Conservation (phyloP, 2,329 filamentous ascomycete species). For the Trichophyton rubrum region DNA sequence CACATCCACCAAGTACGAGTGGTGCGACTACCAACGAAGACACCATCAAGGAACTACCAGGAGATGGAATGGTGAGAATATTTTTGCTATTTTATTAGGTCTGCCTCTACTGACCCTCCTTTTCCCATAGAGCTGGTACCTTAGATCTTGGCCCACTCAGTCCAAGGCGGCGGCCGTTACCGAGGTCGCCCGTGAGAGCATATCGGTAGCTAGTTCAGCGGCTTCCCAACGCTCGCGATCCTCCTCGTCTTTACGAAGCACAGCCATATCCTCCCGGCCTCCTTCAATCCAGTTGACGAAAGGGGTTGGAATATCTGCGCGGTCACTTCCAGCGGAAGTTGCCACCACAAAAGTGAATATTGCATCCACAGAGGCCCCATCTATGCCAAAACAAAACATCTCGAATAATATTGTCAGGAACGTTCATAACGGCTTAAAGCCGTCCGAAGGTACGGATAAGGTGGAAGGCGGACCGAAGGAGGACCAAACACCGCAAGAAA, state of each 20-base stretch:
- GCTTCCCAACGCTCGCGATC: slow-evolving; percentile 25
- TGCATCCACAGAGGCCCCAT: slow-evolving; percentile 29
- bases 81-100: background rate
- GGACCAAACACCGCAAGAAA: background rate
- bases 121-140: slow-evolving; percentile 30
- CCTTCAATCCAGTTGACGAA: slow-evolving; percentile 23
- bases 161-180: slow-evolving; percentile 37
- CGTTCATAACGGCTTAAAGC: slow-evolving; percentile 2
- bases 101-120: slow-evolving; percentile 5
- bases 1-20: background rate
- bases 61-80: background rate
- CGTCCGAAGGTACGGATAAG: background rate
- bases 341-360: slow-evolving; percentile 36
- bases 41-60: background rate
- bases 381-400: slow-evolving; percentile 16
- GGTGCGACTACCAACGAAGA: background rate
- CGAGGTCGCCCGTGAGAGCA: slow-evolving; percentile 39
- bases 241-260: slow-evolving; percentile 13
- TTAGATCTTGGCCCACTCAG: slow-evolving; percentile 34
- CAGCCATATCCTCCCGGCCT: slow-evolving; percentile 28
- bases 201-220: slow-evolving; percentile 31
- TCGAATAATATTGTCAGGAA: slow-evolving; percentile 10
- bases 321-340: slow-evolving; percentile 34
- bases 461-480: background rate
- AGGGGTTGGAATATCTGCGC: slow-evolving; percentile 28